Base-by-base conservation (phyloP, 2,329 filamentous ascomycete genomes). In the Mycogone perniciosa region DNA sequence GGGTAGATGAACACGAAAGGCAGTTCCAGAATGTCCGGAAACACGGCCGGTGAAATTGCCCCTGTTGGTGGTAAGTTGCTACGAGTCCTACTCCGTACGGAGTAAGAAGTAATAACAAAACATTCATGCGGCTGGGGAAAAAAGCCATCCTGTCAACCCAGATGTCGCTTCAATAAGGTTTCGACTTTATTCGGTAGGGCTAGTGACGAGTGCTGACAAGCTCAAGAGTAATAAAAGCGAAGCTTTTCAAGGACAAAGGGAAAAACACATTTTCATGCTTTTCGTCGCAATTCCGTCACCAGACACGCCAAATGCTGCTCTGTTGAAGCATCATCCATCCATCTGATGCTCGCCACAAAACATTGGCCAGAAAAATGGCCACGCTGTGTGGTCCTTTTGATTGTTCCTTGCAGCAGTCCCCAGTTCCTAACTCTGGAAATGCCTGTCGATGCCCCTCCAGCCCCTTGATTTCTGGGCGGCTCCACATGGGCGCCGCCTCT, bases 381-480 rank as follows among this genome's bases (percentile, higher is more conserved):
- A 11, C 39, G 39, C 39, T 8, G 40, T 26, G 31, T n/a, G 35
- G 35, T 38, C 38, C 38, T 31, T 43, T 30, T 37, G 39, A 47
- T 51, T 46, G 49, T 51, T 51, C 49, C 49, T 51, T 51, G 49
- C 49, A 41, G 46, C 49, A 46, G 31, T 50, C 41, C 43, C 49
- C 39, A 40, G 42, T 40, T 51, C 39, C 40, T 38, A 47, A 38
- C 20, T 33, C 8, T 35, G 44, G 41, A 47, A 52, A 52, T 48
- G 50, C 50, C 45, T 51, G 50, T 51, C 50, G 43, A 31, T 53
- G 52, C 48, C 52, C 51, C 51, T 53, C 47, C 48, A 53, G 51
- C 51, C 51, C 52, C 52, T 54, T 52, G 52, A 54, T 54, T 54
- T 54, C 49, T 52, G 48, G 44, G 33, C 40, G 30, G 43, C 48